Conservation (phyloP, 345 rosid species). For the Eucalyptus microcorys region DNA sequence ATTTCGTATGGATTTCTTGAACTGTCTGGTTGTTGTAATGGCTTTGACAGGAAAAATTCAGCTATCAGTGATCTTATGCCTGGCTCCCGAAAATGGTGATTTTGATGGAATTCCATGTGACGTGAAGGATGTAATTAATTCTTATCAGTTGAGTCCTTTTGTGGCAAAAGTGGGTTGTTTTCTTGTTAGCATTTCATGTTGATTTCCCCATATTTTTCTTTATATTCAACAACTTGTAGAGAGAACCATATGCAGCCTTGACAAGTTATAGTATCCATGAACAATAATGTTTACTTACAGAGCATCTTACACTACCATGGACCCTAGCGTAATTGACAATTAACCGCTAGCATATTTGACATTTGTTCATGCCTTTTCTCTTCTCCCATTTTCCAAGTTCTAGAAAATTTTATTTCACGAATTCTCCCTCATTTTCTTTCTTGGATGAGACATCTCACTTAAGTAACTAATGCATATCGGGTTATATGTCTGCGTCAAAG, state of each 20-base stretch:
- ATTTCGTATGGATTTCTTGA: not conserved
- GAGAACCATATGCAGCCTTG: not conserved
- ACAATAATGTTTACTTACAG: not conserved
- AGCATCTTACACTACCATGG: not conserved
- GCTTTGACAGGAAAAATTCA: conserved; percentile 41
- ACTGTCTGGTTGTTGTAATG: not conserved
- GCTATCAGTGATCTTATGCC: conserved; percentile 56
- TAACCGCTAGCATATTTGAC: not conserved
- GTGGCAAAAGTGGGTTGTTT: conserved; percentile 49
- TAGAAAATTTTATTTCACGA: not conserved
- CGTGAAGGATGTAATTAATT: conserved; percentile 38
- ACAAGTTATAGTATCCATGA: not conserved
- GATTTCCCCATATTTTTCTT: not conserved
- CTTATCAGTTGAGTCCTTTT: conserved; percentile 76
- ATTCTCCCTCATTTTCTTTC: not conserved
- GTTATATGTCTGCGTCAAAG: not conserved
- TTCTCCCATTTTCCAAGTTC: not conserved
- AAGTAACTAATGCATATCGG: not conserved
- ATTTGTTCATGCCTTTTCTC: not conserved
- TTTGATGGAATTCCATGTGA: conserved; percentile 21
- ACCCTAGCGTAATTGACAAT: not conserved
- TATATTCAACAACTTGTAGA: not conserved
- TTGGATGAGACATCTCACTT: not conserved
- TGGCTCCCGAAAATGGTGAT: conserved; percentile 25
- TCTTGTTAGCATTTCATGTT: not conserved